Conservation (phyloP, 2,329 filamentous ascomycete species). For the Colletotrichum liaoningense region DNA sequence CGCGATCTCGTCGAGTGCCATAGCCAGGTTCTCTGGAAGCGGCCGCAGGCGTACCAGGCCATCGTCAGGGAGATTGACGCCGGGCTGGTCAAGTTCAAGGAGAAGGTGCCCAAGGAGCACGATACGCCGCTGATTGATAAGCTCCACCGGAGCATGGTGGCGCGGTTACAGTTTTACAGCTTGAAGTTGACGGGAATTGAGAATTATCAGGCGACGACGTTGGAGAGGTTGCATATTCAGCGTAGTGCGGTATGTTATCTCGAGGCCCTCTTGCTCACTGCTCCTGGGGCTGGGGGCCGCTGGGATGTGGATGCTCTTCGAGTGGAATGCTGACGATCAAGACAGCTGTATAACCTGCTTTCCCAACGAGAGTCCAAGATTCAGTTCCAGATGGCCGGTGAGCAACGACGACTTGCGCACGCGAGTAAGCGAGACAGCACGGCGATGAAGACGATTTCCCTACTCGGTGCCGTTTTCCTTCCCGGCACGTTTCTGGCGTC, state of each 20-base stretch:
- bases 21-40: constrained; percentile 71
- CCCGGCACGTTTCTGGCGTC: constrained; percentile 73
- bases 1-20: constrained; percentile 73
- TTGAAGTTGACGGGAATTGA: constrained; percentile 71
- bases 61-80: constrained; percentile 61
- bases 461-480: constrained; percentile 72
- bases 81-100: constrained; percentile 58
- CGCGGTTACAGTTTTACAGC: constrained; percentile 69
- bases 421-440: constrained; percentile 71
- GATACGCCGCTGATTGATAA: constrained; percentile 49
- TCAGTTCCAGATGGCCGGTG: constrained; percentile 71
- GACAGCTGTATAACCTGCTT: constrained; percentile 73
- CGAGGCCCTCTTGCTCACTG: background rate
- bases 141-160: constrained; percentile 64
- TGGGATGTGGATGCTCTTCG: background rate
- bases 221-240: constrained; percentile 71
- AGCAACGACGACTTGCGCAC: constrained; percentile 69
- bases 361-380: constrained; percentile 73
- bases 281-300: too few species aligned
- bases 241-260: constrained; percentile 64
- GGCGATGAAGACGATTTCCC: constrained; percentile 73
- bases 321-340: constrained; percentile 5
- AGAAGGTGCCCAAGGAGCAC: constrained; percentile 41
- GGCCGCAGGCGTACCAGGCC: constrained; percentile 69
- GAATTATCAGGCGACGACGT: constrained; percentile 71